Conservation (phyloP, 306 rosid species). For the Pterocarpus santalinus region DNA sequence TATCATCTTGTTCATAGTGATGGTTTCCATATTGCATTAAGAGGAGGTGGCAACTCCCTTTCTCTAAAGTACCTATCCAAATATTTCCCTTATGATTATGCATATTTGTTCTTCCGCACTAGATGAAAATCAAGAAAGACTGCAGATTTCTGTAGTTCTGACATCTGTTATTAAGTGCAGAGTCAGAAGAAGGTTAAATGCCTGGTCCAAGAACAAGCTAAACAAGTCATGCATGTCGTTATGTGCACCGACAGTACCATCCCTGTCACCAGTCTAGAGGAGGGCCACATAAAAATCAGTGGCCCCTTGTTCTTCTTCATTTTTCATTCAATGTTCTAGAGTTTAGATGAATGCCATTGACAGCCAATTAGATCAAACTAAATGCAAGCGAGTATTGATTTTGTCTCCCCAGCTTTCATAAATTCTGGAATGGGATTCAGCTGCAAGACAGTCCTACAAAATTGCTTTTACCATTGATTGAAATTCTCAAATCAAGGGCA, state of each 20-base stretch:
- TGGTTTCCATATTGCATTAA: constrained; percentile 32
- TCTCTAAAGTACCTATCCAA: background rate
- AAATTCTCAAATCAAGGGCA: no score
- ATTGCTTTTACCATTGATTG: background rate
- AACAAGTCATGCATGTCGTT: background rate
- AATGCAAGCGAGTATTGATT: constrained; percentile 8
- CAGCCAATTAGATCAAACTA: constrained; percentile 8
- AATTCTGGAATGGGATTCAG: constrained; percentile 1
- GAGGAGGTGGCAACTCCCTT: background rate
- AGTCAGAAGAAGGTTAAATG: constrained; percentile 72
- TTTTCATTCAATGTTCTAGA: background rate
- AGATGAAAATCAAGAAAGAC: background rate
- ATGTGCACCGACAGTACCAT: background rate
- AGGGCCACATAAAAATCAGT: background rate
- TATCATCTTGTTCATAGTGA: constrained; percentile 18
- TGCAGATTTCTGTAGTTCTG: constrained; percentile 32
- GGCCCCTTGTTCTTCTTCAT: background rate
- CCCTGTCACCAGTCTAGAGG: background rate
- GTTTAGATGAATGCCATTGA: background rate
- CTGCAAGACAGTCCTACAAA: background rate
- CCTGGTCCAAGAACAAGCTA: constrained; percentile 35
- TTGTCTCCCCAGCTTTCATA: background rate
- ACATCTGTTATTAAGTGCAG: constrained; percentile 54
- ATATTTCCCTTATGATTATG: constrained; percentile 2
- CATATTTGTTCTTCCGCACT: constrained; percentile 4